phyloP scores from a whole-genome alignment of 345 rosid species.

The Capsella bursapastoris region DNA sequence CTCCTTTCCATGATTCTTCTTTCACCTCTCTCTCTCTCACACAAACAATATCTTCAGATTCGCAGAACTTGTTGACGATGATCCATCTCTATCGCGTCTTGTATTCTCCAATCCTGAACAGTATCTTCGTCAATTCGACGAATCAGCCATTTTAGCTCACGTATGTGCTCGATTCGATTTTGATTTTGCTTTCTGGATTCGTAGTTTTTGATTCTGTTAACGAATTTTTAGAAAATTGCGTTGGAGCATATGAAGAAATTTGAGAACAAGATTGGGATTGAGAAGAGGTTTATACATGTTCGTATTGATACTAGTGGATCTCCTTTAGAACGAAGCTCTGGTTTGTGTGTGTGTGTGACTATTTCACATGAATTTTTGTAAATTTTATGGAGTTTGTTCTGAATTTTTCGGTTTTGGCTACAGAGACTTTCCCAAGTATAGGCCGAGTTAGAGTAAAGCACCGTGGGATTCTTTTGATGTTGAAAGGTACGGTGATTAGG shows the following conservation, averaged over 20 bases:
- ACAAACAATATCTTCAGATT: constrained; percentile 47
- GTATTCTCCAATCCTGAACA: constrained; percentile 62
- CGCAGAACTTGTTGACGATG: constrained; percentile 74
- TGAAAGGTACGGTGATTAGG: constrained; percentile 88
- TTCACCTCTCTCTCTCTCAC: neutral
- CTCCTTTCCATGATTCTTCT: neutral
- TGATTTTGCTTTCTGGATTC: too few relatives aligned
- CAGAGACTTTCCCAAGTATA: constrained; percentile 86
- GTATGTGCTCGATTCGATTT: constrained; percentile 43
- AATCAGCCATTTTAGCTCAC: constrained; percentile 80
- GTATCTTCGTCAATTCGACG: constrained; percentile 65
- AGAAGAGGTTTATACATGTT: constrained; percentile 84
- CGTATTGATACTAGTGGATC: constrained; percentile 79
- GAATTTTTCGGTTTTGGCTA: constrained; percentile 4
- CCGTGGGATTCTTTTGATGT: constrained; percentile 72
- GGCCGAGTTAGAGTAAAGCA: constrained; percentile 89
- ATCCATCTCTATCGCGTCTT: constrained; percentile 65
- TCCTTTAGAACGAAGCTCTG: constrained; percentile 77
- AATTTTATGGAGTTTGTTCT: neutral
- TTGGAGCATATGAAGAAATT: constrained; percentile 54
- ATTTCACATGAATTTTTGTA: neutral
- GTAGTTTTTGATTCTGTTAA: too few relatives aligned
- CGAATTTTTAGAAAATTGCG: constrained; percentile 55
- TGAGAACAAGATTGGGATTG: constrained; percentile 53
- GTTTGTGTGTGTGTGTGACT: constrained; percentile 41